Evolutionary conservation across 2,329 filamentous ascomycete species (phyloP).

Genomic region (Didymella exigua): DNA sequence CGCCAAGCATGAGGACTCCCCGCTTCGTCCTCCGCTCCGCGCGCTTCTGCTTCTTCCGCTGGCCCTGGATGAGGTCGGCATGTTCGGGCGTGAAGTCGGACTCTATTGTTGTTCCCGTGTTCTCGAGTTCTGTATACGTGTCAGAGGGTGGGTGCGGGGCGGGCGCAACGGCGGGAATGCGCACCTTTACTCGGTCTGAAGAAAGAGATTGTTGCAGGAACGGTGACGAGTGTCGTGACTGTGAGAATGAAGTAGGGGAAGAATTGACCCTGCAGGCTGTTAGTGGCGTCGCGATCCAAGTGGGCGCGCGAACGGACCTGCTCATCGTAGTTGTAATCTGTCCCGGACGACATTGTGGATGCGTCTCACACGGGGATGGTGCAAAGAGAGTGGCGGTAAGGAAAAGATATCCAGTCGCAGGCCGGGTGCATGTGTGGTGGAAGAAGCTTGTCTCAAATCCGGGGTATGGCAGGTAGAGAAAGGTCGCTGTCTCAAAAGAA

Average conservation of each 20-base stretch:
- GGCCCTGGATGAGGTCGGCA: slow-evolving; percentile 79
- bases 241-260: slow-evolving; percentile 99
- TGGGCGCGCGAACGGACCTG: slow-evolving; percentile 60
- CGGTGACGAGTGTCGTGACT: slow-evolving; percentile 81
- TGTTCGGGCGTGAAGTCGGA: slow-evolving; percentile 81
- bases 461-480: slow-evolving; percentile 30
- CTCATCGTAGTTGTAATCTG: slow-evolving; percentile 98
- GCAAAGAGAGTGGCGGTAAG: slow-evolving; percentile 26
- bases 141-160: slow-evolving; percentile 19
- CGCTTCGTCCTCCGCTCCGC: slow-evolving; percentile 89
- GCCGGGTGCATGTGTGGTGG: slow-evolving; percentile 23
- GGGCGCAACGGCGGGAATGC: slow-evolving; percentile 23
- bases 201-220: slow-evolving; percentile 88
- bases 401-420: slow-evolving; percentile 21
- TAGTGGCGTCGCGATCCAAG: slow-evolving; percentile 12
- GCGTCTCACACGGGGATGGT: slow-evolving; percentile 23
- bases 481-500: slow-evolving; percentile 36
- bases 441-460: slow-evolving; percentile 22
- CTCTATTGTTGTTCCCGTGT: slow-evolving; percentile 80
- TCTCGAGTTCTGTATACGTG: slow-evolving; percentile 66
- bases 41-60: slow-evolving; percentile 85
- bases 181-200: slow-evolving; percentile 75
- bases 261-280: slow-evolving; percentile 75
- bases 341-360: slow-evolving; percentile 51
- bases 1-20: slow-evolving; percentile 72